Percentiles rank a stretch among this genome's conserved stretches.
Conservation (phyloP, 2,329 filamentous ascomycete species). For the Fusarium temperatum region DNA sequence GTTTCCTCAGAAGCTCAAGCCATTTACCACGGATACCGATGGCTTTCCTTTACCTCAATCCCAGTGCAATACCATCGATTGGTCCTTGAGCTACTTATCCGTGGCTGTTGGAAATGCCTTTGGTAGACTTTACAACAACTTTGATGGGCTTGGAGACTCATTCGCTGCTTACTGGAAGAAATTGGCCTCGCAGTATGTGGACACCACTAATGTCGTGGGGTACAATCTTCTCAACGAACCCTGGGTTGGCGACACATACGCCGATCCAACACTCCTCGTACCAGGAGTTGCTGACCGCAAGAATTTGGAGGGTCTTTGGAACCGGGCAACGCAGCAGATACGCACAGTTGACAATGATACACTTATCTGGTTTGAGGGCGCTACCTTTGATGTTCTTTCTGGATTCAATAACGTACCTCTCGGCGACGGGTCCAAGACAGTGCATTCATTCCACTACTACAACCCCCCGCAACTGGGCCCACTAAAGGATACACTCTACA, state of each 20-base stretch:
- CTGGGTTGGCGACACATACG: neutral
- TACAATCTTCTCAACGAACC: conserved; percentile 3
- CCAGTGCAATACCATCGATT: neutral
- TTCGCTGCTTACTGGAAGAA: neutral
- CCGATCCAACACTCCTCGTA: neutral
- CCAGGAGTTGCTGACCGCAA: neutral
- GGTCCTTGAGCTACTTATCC: neutral
- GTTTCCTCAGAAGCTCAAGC: neutral
- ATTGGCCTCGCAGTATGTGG: neutral
- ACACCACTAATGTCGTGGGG: neutral
- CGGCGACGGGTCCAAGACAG: neutral
- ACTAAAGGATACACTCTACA: rapidly evolving
- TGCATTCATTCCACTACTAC: neutral
- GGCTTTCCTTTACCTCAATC: neutral
- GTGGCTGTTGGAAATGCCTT: neutral
- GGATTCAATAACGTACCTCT: neutral
- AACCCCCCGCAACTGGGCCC: neutral
- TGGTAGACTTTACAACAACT: neutral
- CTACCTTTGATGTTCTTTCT: neutral
- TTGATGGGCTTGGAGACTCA: neutral
- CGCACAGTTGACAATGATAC: neutral
- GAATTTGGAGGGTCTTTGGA: neutral
- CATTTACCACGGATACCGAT: neutral
- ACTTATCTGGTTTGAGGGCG: neutral
- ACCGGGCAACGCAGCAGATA: neutral